These are phyloP conservation scores for Marchantia paleacea DNA, from an alignment of 225 moss, liverwort and hornwort species.

Conservation along the genomic window DNA sequence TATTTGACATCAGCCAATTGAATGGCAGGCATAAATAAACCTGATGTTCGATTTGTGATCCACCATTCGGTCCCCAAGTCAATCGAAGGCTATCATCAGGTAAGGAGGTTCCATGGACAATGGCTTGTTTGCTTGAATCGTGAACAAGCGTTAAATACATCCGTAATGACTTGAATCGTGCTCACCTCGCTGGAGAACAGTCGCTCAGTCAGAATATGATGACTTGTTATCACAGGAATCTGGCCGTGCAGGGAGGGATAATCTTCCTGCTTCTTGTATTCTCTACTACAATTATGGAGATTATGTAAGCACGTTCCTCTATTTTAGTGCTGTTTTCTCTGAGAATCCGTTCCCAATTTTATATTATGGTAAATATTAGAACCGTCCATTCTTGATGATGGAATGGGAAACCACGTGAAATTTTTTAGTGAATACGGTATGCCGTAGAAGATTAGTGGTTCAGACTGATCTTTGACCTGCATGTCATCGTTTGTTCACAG, in stretches of 20 bases:
- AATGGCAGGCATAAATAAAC: constrained; percentile 85
- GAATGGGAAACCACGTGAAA: too few relatives aligned
- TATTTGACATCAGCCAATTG: too few relatives aligned
- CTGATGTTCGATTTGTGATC: constrained; percentile 96
- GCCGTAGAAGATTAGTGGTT: not conserved
- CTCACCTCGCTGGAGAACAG: not conserved
- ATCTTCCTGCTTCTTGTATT: constrained; percentile 84
- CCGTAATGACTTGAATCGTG: not conserved
- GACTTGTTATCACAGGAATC: constrained; percentile 59
- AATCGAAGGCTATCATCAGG: constrained; percentile 99
- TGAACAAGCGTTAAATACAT: not conserved
- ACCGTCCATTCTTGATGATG: not conserved
- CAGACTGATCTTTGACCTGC: not conserved
- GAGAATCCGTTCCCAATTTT: not conserved
- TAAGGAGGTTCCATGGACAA: constrained; percentile 20
- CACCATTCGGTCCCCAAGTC: constrained; percentile 97
- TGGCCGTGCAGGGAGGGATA: constrained; percentile 96
- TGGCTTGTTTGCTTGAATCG: not conserved
- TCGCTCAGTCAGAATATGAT: too few relatives aligned
- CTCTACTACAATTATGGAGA: constrained; percentile 94
- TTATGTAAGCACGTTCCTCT: constrained; percentile 54
- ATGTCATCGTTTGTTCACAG: constrained; percentile 33
- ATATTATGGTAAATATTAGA: not conserved
- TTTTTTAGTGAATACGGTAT: not conserved
- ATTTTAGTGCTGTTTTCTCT: not conserved